Conservation (phyloP, 306 rosid species). For the Nissolia schottii region DNA sequence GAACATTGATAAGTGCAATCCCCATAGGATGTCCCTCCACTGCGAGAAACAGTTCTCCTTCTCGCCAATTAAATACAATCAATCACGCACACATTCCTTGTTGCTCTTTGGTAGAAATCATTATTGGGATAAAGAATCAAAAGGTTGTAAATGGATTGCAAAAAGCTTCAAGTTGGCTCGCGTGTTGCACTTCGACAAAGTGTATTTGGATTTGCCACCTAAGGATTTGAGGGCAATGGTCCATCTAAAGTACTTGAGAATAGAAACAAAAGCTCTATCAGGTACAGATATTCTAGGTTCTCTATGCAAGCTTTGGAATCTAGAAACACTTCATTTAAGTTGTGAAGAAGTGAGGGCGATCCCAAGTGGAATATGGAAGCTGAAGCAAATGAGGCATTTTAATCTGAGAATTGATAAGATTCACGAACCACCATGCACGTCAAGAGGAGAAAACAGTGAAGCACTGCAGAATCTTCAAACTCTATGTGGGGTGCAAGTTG, state of each 20-base stretch:
- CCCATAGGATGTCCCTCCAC: not conserved
- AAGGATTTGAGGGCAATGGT: not conserved
- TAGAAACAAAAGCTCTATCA: not conserved
- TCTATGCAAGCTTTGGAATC: not conserved
- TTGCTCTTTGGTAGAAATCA: not conserved
- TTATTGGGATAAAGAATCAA: not conserved
- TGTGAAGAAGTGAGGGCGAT: too few species aligned
- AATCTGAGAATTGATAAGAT: not conserved
- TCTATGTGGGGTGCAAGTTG: not conserved
- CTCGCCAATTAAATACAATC: not conserved
- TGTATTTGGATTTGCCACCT: not conserved
- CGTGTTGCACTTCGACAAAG: not conserved
- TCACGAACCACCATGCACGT: not conserved
- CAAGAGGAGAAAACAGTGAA: not conserved
- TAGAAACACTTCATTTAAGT: not conserved
- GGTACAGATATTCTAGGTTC: not conserved
- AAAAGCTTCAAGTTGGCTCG: not conserved
- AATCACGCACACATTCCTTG: not conserved
- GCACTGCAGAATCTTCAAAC: not conserved
- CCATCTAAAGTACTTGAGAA: slow-evolving; percentile 5
- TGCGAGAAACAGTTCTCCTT: not conserved
- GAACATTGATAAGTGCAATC: not conserved
- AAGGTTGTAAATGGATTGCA: not conserved
- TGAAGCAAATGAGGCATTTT: not conserved
- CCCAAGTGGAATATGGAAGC: not conserved